Evolutionary conservation across 2,329 filamentous ascomycete genomes (phyloP), one percentile per base, ranked within the genome.

Genomic region (Gnomoniopsis smithogilvyi): DNA sequence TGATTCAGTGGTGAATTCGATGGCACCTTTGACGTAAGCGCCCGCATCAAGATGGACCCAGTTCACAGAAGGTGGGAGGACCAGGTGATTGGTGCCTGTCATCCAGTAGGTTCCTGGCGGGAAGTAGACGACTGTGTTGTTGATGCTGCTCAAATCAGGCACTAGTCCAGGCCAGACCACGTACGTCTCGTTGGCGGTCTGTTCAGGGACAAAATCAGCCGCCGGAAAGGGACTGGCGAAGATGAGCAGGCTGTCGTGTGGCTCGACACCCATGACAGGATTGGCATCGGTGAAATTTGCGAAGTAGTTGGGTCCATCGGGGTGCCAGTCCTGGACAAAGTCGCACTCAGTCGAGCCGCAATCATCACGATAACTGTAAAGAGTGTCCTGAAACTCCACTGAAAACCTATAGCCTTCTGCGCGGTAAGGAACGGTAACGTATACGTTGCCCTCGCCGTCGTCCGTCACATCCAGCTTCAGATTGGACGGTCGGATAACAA

Each of bases 11-110:
- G 64, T 67, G 62, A 68, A 75, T 60, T 74, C 56, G 30, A 75
- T 63, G 1, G 72, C 73, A 1, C 71, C 73, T 60, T 75, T 75
- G 58, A 74, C 69, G 54, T 73, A 74, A 12, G 73, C 69, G 0
- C 73, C 73, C 33, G 63, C 66, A 21, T 65, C 68, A 8, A 71
- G 51, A 48, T 71, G 67, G 2, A 69, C 66, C 64, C 69, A 74
- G 22, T 63, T 43, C 14, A 59, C 56, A 1, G 51, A 58, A 17
- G 47, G 22, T 1, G 55, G 55, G 11, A 61, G 56, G 6, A 61
- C 43, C 7, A 51, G 21, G 10, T 61, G 59, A 26, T 55, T 41
- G n/a, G 56, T 55, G 34, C 30, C 47, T 2, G 59, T 61, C 41
- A 70, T 59, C 64, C 66, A 69, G 64, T 74, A 72, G 15, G 72